phyloP scores from a whole-genome alignment of 2,329 filamentous ascomycete genomes.

The Beauveria australis region DNA sequence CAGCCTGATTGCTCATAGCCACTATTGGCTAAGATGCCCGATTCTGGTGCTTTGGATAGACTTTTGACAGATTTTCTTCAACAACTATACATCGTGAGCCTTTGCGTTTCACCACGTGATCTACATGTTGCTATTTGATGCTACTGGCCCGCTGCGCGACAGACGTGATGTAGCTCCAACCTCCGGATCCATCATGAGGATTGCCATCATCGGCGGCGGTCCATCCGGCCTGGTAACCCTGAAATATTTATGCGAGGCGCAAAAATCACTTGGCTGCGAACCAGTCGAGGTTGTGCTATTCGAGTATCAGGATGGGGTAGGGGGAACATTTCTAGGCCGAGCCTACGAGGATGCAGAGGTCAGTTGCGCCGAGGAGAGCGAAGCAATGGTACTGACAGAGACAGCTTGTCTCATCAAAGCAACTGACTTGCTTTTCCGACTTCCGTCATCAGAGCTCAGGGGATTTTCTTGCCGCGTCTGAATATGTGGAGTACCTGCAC shows the following conservation, averaged over 20 bases:
- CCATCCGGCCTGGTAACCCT: slow-evolving; percentile 15
- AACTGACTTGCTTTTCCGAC: slow-evolving; percentile 40
- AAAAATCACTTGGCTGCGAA: slow-evolving; percentile 22
- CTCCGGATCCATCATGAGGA: background rate
- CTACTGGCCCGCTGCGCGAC: background rate
- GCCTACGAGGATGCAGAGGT: background rate
- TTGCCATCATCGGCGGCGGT: background rate
- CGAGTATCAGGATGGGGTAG: slow-evolving; percentile 31
- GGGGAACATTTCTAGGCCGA: slow-evolving; percentile 29
- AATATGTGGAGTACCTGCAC: slow-evolving; percentile 32
- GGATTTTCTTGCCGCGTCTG: slow-evolving; percentile 31
- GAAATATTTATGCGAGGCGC: slow-evolving; percentile 26
- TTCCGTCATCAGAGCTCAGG: slow-evolving; percentile 28
- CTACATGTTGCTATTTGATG: background rate
- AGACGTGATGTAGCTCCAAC: background rate
- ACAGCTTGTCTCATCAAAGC: slow-evolving; percentile 24
- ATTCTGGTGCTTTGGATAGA: too few relatives aligned
- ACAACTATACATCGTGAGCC: too few relatives aligned
- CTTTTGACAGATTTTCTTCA: too few relatives aligned
- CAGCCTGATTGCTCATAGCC: too few relatives aligned
- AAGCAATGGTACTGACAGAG: too few relatives aligned
- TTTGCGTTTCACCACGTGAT: too few relatives aligned
- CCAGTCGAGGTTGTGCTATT: slow-evolving; percentile 32
- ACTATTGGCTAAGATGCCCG: too few relatives aligned
- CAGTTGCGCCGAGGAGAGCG: background rate